A percentile compares a stretch with the other conserved stretches of the same genome.
These are phyloP conservation scores for Penicillium occitanis DNA, from an alignment of 2,329 filamentous ascomycete genomes.

Conservation along the genomic window DNA sequence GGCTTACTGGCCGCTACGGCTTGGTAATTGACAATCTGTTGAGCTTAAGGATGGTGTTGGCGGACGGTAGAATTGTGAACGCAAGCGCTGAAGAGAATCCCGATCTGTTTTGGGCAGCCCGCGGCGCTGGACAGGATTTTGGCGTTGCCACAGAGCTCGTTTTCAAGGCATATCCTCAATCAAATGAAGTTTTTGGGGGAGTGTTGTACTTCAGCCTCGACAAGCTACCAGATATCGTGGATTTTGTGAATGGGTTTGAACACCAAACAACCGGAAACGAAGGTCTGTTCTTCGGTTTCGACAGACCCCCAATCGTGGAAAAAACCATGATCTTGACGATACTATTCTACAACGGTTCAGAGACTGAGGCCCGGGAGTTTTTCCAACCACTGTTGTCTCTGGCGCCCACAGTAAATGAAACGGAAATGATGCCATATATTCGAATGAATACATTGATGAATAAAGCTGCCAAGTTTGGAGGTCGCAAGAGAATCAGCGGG, in stretches of 20 bases:
- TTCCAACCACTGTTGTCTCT: slow-evolving; percentile 43
- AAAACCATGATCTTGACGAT: slow-evolving; percentile 52
- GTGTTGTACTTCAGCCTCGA: slow-evolving; percentile 51
- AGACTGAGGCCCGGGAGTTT: slow-evolving; percentile 36
- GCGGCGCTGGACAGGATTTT: slow-evolving; percentile 46
- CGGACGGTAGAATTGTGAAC: slow-evolving; percentile 35
- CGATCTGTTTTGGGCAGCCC: slow-evolving; percentile 45
- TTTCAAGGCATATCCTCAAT: slow-evolving; percentile 27
- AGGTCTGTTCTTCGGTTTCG: slow-evolving; percentile 59
- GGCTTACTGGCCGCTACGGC: slow-evolving; percentile 51
- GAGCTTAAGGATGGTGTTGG: slow-evolving; percentile 50
- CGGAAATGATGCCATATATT: slow-evolving; percentile 45
- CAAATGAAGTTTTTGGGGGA: slow-evolving; percentile 57
- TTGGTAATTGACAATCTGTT: slow-evolving; percentile 52
- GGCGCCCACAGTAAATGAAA: slow-evolving; percentile 39
- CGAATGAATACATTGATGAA: slow-evolving; percentile 44
- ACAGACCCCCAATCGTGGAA: slow-evolving; percentile 58
- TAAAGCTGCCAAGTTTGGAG: slow-evolving; percentile 40
- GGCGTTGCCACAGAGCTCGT: slow-evolving; percentile 38
- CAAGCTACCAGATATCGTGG: slow-evolving; percentile 56
- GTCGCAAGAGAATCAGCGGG: slow-evolving; percentile 46
- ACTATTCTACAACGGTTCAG: slow-evolving; percentile 44
- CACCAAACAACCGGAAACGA: slow-evolving; percentile 49
- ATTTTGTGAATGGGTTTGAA: slow-evolving; percentile 56
- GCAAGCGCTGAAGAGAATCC: slow-evolving; percentile 33